These are phyloP conservation scores for Datisca glomerata DNA, from an alignment of 306 rosid genomes.

Conservation along the genomic window DNA sequence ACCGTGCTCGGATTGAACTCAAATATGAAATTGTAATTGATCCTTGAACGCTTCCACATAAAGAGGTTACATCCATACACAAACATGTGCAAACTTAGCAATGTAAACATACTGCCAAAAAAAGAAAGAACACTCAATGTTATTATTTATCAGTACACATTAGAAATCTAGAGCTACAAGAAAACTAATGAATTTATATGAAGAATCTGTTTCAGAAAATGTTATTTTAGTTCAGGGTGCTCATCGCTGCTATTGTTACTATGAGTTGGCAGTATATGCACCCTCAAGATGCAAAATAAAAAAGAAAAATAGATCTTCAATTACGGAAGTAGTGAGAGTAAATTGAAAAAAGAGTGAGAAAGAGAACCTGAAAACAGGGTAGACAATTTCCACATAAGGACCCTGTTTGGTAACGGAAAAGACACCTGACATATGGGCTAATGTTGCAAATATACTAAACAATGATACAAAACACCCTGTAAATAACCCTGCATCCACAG, in stretches of 20 bases:
- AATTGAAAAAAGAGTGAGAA: neutral
- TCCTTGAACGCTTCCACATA: conserved; percentile 75
- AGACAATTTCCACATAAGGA: conserved; percentile 54
- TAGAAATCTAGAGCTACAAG: too few relatives aligned
- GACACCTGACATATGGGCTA: conserved; percentile 73
- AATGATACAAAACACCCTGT: conserved; percentile 85
- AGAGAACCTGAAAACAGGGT: conserved; percentile 85
- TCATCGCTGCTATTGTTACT: too few relatives aligned
- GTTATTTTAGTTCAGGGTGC: too few relatives aligned
- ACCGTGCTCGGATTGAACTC: conserved; percentile 63
- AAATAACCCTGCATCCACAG: conserved; percentile 51
- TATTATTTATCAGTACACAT: too few relatives aligned
- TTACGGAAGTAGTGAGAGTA: too few relatives aligned
- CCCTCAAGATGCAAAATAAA: too few relatives aligned
- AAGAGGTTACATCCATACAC: conserved; percentile 88
- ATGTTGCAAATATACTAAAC: conserved; percentile 60
- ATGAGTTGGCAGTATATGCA: too few relatives aligned
- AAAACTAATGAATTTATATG: too few relatives aligned
- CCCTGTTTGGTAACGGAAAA: conserved; percentile 32
- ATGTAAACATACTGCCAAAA: conserved; percentile 63
- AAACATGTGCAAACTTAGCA: conserved; percentile 76
- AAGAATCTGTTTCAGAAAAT: too few relatives aligned
- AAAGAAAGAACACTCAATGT: too few relatives aligned
- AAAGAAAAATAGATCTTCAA: too few relatives aligned
- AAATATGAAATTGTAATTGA: conserved; percentile 82